Conservation (phyloP, 1,284 basidiomycete genomes). For the Cerioporus squamosus region DNA sequence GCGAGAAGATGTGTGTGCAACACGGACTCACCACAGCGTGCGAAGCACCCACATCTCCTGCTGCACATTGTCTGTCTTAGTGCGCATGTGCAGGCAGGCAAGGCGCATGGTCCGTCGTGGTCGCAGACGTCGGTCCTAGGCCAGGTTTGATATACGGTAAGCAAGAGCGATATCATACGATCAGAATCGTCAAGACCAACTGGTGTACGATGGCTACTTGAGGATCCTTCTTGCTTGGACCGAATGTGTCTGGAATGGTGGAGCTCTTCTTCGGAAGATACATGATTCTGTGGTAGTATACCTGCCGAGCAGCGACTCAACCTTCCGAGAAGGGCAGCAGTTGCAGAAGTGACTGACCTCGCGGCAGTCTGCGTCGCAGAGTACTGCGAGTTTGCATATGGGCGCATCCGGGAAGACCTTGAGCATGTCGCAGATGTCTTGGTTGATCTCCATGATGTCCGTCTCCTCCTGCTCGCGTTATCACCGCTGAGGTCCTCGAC, state of each 20-base stretch:
- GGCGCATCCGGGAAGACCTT: slow-evolving; percentile 38
- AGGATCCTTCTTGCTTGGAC: no score
- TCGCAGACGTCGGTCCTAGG: slow-evolving; percentile 35
- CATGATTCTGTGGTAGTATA: slow-evolving; percentile 2
- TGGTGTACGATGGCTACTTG: no score
- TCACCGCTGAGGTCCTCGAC: background rate
- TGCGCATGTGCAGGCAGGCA: slow-evolving; percentile 40
- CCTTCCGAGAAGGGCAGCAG: background rate
- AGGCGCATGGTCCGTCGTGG: slow-evolving; percentile 45
- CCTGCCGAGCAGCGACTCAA: slow-evolving; percentile 20
- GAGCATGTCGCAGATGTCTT: slow-evolving; percentile 15
- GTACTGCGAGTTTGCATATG: slow-evolving; percentile 42
- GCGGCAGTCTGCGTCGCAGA: slow-evolving; percentile 43
- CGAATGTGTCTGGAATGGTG: background rate
- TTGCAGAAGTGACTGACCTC: slow-evolving; percentile 35
- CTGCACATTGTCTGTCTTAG: slow-evolving; percentile 24
- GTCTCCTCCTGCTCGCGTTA: background rate
- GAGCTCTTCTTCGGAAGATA: background rate
- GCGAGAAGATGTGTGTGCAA: no score
- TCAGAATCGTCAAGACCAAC: no score
- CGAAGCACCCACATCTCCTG: slow-evolving; percentile 40
- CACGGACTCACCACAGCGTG: no score
- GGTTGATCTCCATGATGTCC: background rate
- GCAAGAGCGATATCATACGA: no score
- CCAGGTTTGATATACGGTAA: background rate